Conservation (phyloP, 2,329 filamentous ascomycete genomes). For the Calonectria pseudoturangicola region DNA sequence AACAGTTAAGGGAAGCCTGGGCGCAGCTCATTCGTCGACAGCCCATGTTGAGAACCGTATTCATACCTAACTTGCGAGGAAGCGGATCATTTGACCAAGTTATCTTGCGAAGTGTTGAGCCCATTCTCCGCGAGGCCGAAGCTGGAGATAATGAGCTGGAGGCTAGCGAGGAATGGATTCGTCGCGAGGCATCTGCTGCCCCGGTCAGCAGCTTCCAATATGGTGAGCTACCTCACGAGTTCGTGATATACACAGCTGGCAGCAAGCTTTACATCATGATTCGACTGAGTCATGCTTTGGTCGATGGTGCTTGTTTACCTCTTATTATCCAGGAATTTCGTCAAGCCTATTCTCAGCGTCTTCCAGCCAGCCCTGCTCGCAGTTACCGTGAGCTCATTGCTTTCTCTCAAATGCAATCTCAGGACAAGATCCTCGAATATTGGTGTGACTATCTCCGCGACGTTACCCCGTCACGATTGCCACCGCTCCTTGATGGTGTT, state of each 20-base stretch:
- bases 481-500: constrained; percentile 6
- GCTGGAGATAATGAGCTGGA: constrained; percentile 4
- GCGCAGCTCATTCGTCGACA: constrained; percentile 7
- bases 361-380: not conserved
- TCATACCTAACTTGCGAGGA: constrained; percentile 19
- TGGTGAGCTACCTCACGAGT: constrained; percentile 3
- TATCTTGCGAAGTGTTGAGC: constrained; percentile 1
- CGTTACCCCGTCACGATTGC: constrained; percentile 5
- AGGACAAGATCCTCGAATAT: constrained; percentile 13
- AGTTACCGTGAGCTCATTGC: constrained; percentile 24
- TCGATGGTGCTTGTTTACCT: constrained; percentile 7
- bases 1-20: constrained; percentile 15
- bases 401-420: constrained; percentile 10
- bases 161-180: constrained; percentile 12
- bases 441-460: constrained; percentile 22
- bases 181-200: not conserved
- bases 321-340: constrained; percentile 14
- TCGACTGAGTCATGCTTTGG: constrained; percentile 9
- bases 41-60: constrained; percentile 19
- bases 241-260: constrained; percentile 1
- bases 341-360: constrained; percentile 15
- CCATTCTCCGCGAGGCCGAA: constrained; percentile 1
- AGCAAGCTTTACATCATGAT: constrained; percentile 20
- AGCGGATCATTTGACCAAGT: constrained; percentile 17
- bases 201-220: constrained; percentile 12